These are phyloP conservation scores for Cucumis hystrix DNA, from an alignment of 306 rosid species.

Conservation along the genomic window DNA sequence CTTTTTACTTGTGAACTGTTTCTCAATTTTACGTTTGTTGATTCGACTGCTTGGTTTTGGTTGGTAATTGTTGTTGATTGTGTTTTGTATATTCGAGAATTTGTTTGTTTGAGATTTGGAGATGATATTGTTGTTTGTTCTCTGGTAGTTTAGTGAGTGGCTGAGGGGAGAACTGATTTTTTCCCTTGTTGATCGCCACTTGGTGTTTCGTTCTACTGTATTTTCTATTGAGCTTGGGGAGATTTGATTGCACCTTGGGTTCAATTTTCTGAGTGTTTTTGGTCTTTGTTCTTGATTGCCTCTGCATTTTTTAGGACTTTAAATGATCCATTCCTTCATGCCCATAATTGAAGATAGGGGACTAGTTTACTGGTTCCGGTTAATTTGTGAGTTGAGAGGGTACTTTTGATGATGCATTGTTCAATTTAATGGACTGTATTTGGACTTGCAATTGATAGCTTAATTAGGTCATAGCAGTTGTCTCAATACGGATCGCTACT, in stretches of 20 bases:
- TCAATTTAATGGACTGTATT: background rate
- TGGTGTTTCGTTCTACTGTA: background rate
- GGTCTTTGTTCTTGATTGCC: background rate
- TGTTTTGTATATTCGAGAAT: background rate
- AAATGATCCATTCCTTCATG: background rate
- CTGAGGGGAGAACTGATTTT: background rate
- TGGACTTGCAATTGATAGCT: background rate
- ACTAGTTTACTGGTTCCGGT: background rate
- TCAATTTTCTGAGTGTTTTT: background rate
- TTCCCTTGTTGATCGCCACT: background rate
- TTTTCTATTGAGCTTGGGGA: background rate
- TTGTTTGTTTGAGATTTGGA: background rate
- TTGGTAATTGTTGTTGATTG: background rate
- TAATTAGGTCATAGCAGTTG: background rate
- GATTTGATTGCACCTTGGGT: background rate
- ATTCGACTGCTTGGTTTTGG: background rate
- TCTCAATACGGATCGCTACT: background rate
- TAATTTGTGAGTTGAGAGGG: background rate
- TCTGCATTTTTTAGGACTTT: background rate
- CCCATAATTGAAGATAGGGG: background rate
- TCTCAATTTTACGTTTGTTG: background rate
- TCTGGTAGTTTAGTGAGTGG: background rate
- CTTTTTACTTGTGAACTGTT: background rate
- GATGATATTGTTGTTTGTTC: background rate
- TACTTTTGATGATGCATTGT: slow-evolving; percentile 3